Evolutionary conservation across 805 yeast species (phyloP).

Genomic region (Zygotorulaspora chibaensis): DNA sequence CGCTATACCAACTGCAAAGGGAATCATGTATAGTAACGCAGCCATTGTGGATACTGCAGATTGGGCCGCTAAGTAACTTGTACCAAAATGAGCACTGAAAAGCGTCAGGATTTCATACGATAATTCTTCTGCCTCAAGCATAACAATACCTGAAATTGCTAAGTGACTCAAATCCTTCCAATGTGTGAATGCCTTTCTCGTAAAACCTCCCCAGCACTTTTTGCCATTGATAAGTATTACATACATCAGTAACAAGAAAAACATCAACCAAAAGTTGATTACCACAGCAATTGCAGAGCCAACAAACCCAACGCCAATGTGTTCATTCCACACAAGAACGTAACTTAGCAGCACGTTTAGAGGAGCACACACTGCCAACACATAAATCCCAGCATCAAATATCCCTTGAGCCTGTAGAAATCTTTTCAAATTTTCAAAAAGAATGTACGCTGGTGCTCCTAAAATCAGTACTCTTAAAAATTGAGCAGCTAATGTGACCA

Average conservation of each 20-base stretch:
- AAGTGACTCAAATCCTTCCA: conserved; percentile 56
- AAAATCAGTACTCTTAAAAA: conserved; percentile 55
- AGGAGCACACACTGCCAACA: conserved; percentile 63
- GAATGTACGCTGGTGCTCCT: conserved; percentile 74
- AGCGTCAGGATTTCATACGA: conserved; percentile 72
- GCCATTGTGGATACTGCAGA: conserved; percentile 65
- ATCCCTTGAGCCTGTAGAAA: conserved; percentile 83
- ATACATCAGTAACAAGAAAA: conserved; percentile 50
- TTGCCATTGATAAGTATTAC: conserved; percentile 56
- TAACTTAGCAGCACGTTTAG: conserved; percentile 63
- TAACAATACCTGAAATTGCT: conserved; percentile 71
- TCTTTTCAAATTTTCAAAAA: conserved; percentile 79
- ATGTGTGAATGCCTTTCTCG: conserved; percentile 46
- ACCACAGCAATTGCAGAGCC: conserved; percentile 82
- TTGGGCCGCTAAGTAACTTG: conserved; percentile 67
- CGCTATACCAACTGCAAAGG: conserved; percentile 70
- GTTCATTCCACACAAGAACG: conserved; percentile 65
- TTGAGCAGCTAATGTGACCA: conserved; percentile 52
- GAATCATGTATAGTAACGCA: conserved; percentile 63
- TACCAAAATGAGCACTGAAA: conserved; percentile 66
- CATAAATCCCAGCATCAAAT: conserved; percentile 78
- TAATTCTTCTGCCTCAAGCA: conserved; percentile 73
- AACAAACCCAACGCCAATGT: conserved; percentile 65
- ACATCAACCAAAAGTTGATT: conserved; percentile 69
- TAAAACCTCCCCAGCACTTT: conserved; percentile 67